Base-by-base conservation (phyloP, 768 basidiomycete genomes). In the Leccinum boreale region DNA sequence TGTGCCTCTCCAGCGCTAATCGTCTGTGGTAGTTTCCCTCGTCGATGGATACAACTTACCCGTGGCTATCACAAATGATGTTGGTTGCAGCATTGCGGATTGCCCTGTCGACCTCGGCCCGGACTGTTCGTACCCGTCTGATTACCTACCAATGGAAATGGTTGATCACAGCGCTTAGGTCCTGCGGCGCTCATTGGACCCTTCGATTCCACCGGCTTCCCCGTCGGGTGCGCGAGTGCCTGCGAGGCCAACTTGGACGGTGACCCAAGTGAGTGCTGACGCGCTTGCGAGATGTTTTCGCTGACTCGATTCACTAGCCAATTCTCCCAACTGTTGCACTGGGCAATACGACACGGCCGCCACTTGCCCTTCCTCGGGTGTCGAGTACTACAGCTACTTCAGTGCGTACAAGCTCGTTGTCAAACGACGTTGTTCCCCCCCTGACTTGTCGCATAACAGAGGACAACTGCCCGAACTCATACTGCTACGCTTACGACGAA, bases 31-130 rank as follows among this genome's bases (percentile, higher is more conserved):
- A 85, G 85, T 86, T 42, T 85, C 85, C 28, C 74, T 87, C 42
- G 86, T 87, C 35, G 83, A 87, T 60, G 86, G 86, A 3, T 85
- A 77, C 62, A 86, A 88, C 63, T 67, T 89, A 12, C 86, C 87
- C 15, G 67, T 85, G 64, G 71, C 75, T 10, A 84, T 89, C 61
- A 74, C 72, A 54, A 87, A 84, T 72, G 79, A 77, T 66, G 75
- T 70, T 48, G 81, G 78, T 15, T 89, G 87, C 65, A 72, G 68
- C 31, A 69, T 81, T n/a, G 79, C 86, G 1, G 75, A 79, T 58
- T 90, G 87, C 65, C 74, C 83, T 2, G 83, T 86, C 36, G 86
- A 89, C 64, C 76, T 88, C 29, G 78, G 76, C 15, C 80, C 84
- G 0, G 74, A 80, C 60, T 89, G 86, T 85, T 45, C 33, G 71